phyloP scores from a whole-genome alignment of 108 stramenopile genomes.

The Pseudonitzschia multiseries region DNA sequence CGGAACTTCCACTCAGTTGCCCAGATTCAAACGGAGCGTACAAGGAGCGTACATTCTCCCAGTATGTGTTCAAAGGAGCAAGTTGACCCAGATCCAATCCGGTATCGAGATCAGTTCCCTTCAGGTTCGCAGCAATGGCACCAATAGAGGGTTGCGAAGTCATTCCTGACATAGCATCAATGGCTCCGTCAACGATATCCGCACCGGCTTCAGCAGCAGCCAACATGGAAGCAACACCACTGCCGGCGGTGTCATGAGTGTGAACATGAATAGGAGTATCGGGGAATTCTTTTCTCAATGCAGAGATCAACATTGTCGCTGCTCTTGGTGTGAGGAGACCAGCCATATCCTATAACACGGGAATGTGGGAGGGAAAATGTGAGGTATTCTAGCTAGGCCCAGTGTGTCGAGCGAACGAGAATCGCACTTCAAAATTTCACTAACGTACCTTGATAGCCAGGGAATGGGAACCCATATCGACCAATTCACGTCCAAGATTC shows the following conservation, averaged over 20 bases:
- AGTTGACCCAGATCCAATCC: conserved; percentile 67
- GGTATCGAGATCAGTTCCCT: conserved; percentile 80
- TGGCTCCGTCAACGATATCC: conserved; percentile 90
- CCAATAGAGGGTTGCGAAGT: conserved; percentile 94
- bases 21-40: conserved; percentile 96
- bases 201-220: conserved; percentile 88
- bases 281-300: conserved; percentile 84
- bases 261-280: conserved; percentile 95
- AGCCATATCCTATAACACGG: conserved; percentile 75
- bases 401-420: too few species aligned
- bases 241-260: conserved; percentile 96
- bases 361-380: too few species aligned
- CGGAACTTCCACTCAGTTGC: conserved; percentile 81
- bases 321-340: conserved; percentile 90
- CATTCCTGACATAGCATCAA: conserved; percentile 90
- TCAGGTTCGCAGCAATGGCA: conserved; percentile 80
- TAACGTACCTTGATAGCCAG: conserved; percentile 80
- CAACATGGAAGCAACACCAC: conserved; percentile 92
- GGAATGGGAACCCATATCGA: conserved; percentile 78
- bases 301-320: conserved; percentile 68
- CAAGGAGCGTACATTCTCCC: conserved; percentile 83
- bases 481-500: conserved; percentile 70
- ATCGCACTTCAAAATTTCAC: too few species aligned
- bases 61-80: conserved; percentile 72
- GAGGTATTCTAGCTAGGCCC: too few species aligned